Evolutionary conservation across 2,329 filamentous ascomycete species (phyloP), one percentile per base, ranked within the genome.

Genomic region (Bipolaris zeicola): DNA sequence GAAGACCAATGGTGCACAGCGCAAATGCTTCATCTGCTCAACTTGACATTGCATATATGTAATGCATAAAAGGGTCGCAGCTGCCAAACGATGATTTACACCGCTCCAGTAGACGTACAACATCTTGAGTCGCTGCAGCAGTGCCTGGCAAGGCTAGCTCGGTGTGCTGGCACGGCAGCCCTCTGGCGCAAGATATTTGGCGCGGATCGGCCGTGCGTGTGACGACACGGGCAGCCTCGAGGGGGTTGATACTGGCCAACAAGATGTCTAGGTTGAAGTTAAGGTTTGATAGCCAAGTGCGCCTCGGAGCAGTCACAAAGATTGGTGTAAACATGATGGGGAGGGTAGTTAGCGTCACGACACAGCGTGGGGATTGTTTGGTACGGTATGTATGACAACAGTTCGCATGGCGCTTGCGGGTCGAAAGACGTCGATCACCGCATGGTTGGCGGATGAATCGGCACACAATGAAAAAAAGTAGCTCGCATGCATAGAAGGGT

Each of bases 301-400:
- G 42, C 22, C 22, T 6, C 14, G 24, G 44, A 28, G 8, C 7
- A 50, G 37, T 22, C 42, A 41, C 26, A 49, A 50, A 33, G 22
- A 37, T 20, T 38, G 7, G 41, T 14, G 37, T 28, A 49, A 36
- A 46, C 24, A 36, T n/a, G 13, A 33, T 34, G 34, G 51, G 44
- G 31, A 50, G 46, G 31, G 41, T 44, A 24, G 10, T 26, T 39
- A 45, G 52, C 47, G n/a, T 43, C 16, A 26, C 18, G 28, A 50
- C 16, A 36, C 39, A 44, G 46, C 46, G 31, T 43, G 31, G 34
- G 34, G 20, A 50, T 31, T 28, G 16, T 44, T 55, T 34, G 52
- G 43, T 45, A 55, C 24, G 43, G 38, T 14, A 41, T 11, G 38
- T 14, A 20, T 24, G 28, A 55, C 47, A 44, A 34, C 41, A 38